Base-by-base conservation (phyloP, 1,284 basidiomycete genomes). In the Cutaneotrichosporon cutaneum region DNA sequence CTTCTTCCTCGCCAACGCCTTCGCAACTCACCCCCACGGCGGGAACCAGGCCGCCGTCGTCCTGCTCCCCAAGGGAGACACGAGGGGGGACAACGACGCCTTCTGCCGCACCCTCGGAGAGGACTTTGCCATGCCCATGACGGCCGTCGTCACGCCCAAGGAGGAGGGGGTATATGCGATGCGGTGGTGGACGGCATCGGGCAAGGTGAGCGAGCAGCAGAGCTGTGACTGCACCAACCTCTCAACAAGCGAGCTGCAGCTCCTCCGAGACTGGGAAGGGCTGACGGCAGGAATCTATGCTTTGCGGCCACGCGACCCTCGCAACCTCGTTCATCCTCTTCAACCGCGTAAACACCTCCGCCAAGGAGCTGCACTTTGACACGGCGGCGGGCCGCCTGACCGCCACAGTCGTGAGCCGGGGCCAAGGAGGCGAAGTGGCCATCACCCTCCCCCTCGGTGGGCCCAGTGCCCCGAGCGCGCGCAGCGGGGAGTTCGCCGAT, bases 31-130 rank as follows among this genome's bases (percentile, higher is more conserved):
- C 16, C 63, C 63, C 7, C 67, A 71, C 53, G 69, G 70, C n/a
- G 74, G 74, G 2, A 76, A 75, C 59, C 74, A 73, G 63, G 74
- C 74, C 6, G 68, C 73, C 7, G 70, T 76, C 16, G 72, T 76
- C 44, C 24, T 75, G n/a, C 66, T 76, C 18, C 61, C 64, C 2
- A n/a, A 56, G 0, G 47, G 54, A 2, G 68, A 73, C 54, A 56
- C 62, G 11, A 54, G 67, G 21, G 57, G 58, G 0, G 35, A 35
- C 3, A 62, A 74, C 48, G 70, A 70, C 39, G 66, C 61, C 18
- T 76, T 63, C 61, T 64, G 70, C 58, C 55, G 42, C 16, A 30
- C 44, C 4, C 53, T 68, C 14, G 71, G 72, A 11, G 48, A 58
- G 18, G 73, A 76, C 59, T 74, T 76, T 54, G 64, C 69, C 26